Evolutionary conservation across 306 rosid genomes (phyloP), one percentile per base, ranked within the genome.

Genomic region (Corylus heterophylla): DNA sequence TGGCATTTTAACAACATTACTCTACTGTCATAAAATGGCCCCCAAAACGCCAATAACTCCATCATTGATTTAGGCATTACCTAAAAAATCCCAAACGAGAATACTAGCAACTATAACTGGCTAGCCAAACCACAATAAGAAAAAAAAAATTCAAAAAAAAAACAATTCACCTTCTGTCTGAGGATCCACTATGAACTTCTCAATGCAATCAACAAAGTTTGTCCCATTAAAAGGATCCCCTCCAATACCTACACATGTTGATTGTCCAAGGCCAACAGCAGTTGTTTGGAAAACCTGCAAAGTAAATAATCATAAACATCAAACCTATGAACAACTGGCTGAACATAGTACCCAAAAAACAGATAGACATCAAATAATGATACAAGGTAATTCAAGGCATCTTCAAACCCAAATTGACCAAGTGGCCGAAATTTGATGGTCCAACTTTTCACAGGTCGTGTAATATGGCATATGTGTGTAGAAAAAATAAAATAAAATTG

Each of bases 211-310:
- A 86, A 96, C 94, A 80, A 96, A 96, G 89, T 96, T 96, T 70
- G 99, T 96, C 82, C 98, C 98, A 42, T 96, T 96, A 82, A 96
- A 96, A 80, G 99, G 99, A 87, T 96, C 99, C 52, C 99, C 98
- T 63, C 98, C 99, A 9, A 96, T 96, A 74, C 99, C 99, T 76
- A 96, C 99, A 78, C 99, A 96, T 44, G 99, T 96, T 69, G 99
- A 96, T 84, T 96, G 99, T 79, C 99, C 99, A 81, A 93, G 99
- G 86, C 99, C 98, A 82, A 93, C 99, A 73, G 94, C 89, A 79
- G 99, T 93, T 22, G 99, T 96, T 90, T 93, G 99, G 87, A 87
- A 96, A 83, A 96, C 99, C 99, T 96, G 84, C 70, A 88, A 42
- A 75, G 68, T 68, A 56, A 49, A 71, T 35, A 54, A 80, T 31